Conservation (phyloP, 805 yeast genomes). For the Monosporozyma solicola region DNA sequence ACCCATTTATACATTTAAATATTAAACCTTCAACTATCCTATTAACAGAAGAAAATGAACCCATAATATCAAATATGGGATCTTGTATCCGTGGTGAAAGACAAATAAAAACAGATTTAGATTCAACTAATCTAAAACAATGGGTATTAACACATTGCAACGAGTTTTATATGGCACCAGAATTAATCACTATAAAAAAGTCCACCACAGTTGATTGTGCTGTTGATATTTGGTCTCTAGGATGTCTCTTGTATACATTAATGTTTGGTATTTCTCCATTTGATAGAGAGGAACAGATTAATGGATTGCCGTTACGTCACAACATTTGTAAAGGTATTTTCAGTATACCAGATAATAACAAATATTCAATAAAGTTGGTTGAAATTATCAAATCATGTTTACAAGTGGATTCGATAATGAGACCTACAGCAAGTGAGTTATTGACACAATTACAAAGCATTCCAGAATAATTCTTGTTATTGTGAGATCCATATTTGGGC, state of each 20-base stretch:
- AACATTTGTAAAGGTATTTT: slow-evolving; percentile 67
- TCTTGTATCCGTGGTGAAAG: slow-evolving; percentile 60
- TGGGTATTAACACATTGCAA: slow-evolving; percentile 70
- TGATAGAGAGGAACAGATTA: slow-evolving; percentile 68
- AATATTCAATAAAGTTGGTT: slow-evolving; percentile 48
- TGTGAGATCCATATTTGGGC: too few species aligned
- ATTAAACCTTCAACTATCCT: slow-evolving; percentile 84
- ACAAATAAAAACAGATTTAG: slow-evolving; percentile 47
- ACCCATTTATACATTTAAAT: slow-evolving; percentile 68
- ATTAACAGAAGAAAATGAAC: slow-evolving; percentile 63
- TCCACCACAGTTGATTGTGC: slow-evolving; percentile 48
- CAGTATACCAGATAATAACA: slow-evolving; percentile 26
- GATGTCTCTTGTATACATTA: slow-evolving; percentile 71
- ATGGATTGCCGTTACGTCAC: slow-evolving; percentile 72
- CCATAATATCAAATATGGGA: slow-evolving; percentile 79
- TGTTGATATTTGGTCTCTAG: slow-evolving; percentile 87
- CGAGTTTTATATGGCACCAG: slow-evolving; percentile 85
- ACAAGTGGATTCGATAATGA: slow-evolving; percentile 44
- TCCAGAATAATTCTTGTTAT: not conserved
- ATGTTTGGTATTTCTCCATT: slow-evolving; percentile 81
- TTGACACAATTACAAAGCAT: slow-evolving; percentile 34
- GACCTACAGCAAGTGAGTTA: slow-evolving; percentile 60
- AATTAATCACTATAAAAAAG: slow-evolving; percentile 66
- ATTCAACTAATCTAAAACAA: slow-evolving; percentile 71
- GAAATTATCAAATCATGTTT: slow-evolving; percentile 53